phyloP scores from a whole-genome alignment of 2,329 filamentous ascomycete species.

The Pestalotiopsis sp. region DNA sequence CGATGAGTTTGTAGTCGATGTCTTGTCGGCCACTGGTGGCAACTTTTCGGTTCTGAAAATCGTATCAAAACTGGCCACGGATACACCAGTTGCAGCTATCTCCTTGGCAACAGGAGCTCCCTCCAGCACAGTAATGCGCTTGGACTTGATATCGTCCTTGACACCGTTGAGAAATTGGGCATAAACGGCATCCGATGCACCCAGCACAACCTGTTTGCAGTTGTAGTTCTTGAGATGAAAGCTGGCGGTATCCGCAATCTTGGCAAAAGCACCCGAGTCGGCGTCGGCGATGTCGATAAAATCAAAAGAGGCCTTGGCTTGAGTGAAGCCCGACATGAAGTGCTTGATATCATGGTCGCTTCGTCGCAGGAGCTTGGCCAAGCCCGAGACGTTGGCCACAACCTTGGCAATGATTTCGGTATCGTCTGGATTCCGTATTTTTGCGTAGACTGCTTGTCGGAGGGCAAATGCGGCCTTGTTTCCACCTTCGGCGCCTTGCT shows the following conservation, averaged over 20 bases:
- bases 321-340: conserved; percentile 61
- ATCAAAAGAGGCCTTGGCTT: conserved; percentile 59
- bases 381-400: conserved; percentile 52
- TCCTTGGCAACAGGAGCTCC: conserved; percentile 52
- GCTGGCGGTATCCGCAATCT: conserved; percentile 56
- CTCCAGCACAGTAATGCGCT: conserved; percentile 55
- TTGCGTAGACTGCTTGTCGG: conserved; percentile 45
- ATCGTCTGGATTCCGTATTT: conserved; percentile 45
- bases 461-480: conserved; percentile 52
- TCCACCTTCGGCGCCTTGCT: conserved; percentile 55
- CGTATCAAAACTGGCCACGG: conserved; percentile 45
- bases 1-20: conserved; percentile 25
- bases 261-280: conserved; percentile 59
- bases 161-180: conserved; percentile 59
- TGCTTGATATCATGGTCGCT: conserved; percentile 51
- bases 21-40: conserved; percentile 29
- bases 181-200: conserved; percentile 61
- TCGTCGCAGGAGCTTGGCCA: conserved; percentile 49
- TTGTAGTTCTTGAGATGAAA: conserved; percentile 62
- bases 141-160: conserved; percentile 41
- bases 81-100: conserved; percentile 45
- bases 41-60: conserved; percentile 59
- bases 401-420: conserved; percentile 58
- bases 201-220: conserved; percentile 62
- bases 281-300: conserved; percentile 63